phyloP scores from a whole-genome alignment of 116 monocot genomes.

The Zostera marina region DNA sequence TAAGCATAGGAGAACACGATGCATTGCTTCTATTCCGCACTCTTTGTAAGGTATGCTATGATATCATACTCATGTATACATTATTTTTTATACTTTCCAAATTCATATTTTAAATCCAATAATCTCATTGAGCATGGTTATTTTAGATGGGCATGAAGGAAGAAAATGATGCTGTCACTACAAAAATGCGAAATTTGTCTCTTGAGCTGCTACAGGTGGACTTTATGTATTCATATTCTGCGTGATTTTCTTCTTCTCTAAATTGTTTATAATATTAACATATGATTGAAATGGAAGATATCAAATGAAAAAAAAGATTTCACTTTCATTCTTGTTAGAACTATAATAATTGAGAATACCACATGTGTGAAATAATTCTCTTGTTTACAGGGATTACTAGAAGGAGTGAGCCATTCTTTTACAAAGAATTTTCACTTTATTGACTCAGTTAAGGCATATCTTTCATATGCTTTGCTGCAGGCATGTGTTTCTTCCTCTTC shows the following conservation, averaged over 20 bases:
- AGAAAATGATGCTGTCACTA: conserved; percentile 82
- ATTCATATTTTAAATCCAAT: conserved; percentile 3
- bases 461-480: conserved; percentile 85
- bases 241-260: not conserved
- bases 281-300: not conserved
- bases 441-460: conserved; percentile 93
- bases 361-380: not conserved
- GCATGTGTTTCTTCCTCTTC: conserved; percentile 86
- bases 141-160: conserved; percentile 96
- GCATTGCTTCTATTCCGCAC: conserved; percentile 87
- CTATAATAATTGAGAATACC: not conserved
- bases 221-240: not conserved
- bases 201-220: conserved; percentile 95
- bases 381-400: conserved; percentile 67
- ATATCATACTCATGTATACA: conserved; percentile 1
- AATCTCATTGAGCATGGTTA: conserved; percentile 2
- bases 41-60: conserved; percentile 86
- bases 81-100: conserved; percentile 2
- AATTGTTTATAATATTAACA: not conserved
- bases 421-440: conserved; percentile 95
- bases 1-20: conserved; percentile 82
- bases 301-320: not conserved
- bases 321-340: not conserved
- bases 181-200: conserved; percentile 83
- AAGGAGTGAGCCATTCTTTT: conserved; percentile 84